Base-by-base conservation (phyloP, 2,329 filamentous ascomycete genomes). In the Albifimbria verrucaria region DNA sequence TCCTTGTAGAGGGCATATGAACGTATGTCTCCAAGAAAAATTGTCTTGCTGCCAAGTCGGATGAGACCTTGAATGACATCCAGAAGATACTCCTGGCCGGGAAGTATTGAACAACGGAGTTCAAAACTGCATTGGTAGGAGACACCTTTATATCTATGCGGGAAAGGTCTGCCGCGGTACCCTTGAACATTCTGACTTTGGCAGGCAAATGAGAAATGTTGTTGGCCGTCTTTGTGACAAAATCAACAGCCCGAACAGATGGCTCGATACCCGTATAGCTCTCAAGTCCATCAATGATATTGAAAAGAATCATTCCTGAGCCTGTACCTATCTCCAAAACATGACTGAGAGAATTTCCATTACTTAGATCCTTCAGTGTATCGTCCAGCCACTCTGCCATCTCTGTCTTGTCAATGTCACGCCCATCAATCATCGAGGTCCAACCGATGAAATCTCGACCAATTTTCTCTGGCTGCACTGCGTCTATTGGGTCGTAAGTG, bases 361-460 rank as follows among this genome's bases (percentile, higher is more conserved):
- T 48, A 3, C 22, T 46, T 5, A 57, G 41, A 10, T 49, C 20
- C 9, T 39, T 12, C 12, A 57, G 54, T 18, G 55, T 59, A 12
- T 60, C 58, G 24, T 59, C 57, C 11, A 60, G 58, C 58, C 57
- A 60, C 23, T 59, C 58, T 12, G 57, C 47, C 58, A 60, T 60
- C 26, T 59, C 53, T 1, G 21, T 43, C 11, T 55, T 55, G 41
- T 54, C 42, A 15, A 59, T 56, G 20, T 41, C 10, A 2, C 21
- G 53, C 20, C 55, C 57, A 48, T 60, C 57, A 22, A 57, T 59
- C 50, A 55, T 56, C 2, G 58, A 60, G 4, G 49, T 55, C 58
- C 58, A 60, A 21, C 57, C 55, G 4, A 54, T 36, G 39, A 60
- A 60, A 48, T 55, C 55, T 24, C 51, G 32, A 10, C 54, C 54